Conservation (phyloP, 768 basidiomycete species). For the Neoboletus brunneissimus region DNA sequence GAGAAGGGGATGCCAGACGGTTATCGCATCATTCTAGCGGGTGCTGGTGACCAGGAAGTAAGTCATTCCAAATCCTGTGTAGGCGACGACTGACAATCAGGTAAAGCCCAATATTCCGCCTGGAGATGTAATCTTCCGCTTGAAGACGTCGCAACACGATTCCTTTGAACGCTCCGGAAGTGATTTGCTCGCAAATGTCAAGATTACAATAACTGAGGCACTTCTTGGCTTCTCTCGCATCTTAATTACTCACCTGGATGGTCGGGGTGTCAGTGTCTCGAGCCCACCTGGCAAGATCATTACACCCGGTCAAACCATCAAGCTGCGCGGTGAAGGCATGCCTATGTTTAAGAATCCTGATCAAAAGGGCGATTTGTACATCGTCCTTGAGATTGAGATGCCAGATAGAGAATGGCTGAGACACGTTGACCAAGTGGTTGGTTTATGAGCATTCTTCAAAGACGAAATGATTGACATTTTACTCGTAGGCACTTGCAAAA, state of each 20-base stretch:
- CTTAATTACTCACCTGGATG: conserved; percentile 88
- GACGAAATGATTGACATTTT: conserved; percentile 2
- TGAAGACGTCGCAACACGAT: conserved; percentile 65
- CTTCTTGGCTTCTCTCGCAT: conserved; percentile 94
- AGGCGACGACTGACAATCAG: conserved; percentile 5
- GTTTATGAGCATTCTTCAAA: conserved; percentile 1
- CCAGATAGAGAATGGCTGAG: conserved; percentile 76
- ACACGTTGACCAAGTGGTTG: conserved; percentile 58
- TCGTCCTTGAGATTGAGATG: conserved; percentile 87
- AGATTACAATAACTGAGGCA: conserved; percentile 90
- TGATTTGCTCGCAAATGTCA: conserved; percentile 75
- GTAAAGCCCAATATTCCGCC: conserved; percentile 79
- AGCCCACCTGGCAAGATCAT: conserved; percentile 76
- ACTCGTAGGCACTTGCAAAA: conserved; percentile 54
- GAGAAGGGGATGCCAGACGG: conserved; percentile 85
- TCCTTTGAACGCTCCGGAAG: conserved; percentile 82
- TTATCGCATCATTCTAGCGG: conserved; percentile 83
- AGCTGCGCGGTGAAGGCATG: conserved; percentile 87
- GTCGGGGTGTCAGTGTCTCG: conserved; percentile 79
- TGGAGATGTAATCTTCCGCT: conserved; percentile 86
- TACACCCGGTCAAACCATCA: conserved; percentile 68
- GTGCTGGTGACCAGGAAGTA: conserved; percentile 90
- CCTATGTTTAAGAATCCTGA: conserved; percentile 65
- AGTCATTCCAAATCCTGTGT: conserved; percentile 5
- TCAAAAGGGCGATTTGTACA: conserved; percentile 75